Percentiles rank a stretch among this genome's conserved stretches.
phyloP scores from a whole-genome alignment of 2,329 filamentous ascomycete genomes.

The Apiospora pterosperma region DNA sequence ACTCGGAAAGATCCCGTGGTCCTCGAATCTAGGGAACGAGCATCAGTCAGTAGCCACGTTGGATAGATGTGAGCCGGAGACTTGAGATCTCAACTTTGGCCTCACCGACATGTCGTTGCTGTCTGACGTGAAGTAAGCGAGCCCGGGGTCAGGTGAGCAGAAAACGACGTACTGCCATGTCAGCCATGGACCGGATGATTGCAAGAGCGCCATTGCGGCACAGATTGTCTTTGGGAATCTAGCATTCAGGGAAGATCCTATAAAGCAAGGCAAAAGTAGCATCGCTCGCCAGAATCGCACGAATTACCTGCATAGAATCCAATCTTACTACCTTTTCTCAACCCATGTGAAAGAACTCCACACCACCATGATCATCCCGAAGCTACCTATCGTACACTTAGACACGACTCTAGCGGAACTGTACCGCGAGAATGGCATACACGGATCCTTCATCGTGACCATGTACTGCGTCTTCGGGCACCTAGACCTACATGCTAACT shows the following conservation, averaged over 20 bases:
- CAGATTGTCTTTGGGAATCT: no score
- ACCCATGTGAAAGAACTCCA: neutral
- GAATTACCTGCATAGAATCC: neutral
- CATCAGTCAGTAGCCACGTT: neutral
- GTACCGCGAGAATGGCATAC: slow-evolving; percentile 17
- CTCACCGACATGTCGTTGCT: neutral
- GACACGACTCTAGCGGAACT: slow-evolving; percentile 20
- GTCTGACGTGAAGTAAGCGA: neutral
- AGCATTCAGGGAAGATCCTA: neutral
- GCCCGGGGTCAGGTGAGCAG: neutral
- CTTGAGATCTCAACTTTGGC: neutral
- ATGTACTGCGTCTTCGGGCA: slow-evolving; percentile 21
- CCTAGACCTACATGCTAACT: slow-evolving; percentile 18
- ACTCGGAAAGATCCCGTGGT: neutral
- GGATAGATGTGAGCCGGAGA: neutral
- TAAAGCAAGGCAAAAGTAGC: no score
- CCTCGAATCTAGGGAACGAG: neutral
- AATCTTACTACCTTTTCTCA: neutral
- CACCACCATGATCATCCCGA: neutral
- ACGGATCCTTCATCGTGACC: slow-evolving; percentile 17
- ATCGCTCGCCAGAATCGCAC: neutral
- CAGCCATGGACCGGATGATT: neutral
- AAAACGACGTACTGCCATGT: neutral
- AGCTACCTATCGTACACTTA: slow-evolving; percentile 8
- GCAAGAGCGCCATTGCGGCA: neutral